phyloP scores from a whole-genome alignment of 768 basidiomycete genomes.

The Tylopilus vinaceipallidus region DNA sequence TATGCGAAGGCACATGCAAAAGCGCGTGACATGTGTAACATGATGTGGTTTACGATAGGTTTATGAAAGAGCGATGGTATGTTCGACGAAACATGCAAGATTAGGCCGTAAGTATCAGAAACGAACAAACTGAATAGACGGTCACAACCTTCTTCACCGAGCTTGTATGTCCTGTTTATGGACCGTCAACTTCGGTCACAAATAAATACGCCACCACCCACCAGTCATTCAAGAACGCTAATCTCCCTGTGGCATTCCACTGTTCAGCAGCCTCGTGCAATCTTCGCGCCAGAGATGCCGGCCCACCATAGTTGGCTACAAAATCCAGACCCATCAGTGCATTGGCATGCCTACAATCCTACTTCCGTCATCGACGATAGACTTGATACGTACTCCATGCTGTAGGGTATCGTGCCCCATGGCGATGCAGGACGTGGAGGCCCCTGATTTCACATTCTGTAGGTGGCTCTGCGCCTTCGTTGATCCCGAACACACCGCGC shows the following conservation, averaged over 20 bases:
- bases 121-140: neutral
- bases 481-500: constrained; percentile 63
- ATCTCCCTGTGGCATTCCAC: constrained; percentile 63
- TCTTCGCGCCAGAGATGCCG: constrained; percentile 52
- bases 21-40: neutral
- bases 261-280: constrained; percentile 51
- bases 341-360: neutral
- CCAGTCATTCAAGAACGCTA: constrained; percentile 84
- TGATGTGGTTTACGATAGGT: neutral
- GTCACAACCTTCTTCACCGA: constrained; percentile 75
- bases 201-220: constrained; percentile 27
- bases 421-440: constrained; percentile 76
- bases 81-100: neutral
- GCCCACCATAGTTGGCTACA: constrained; percentile 61
- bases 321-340: neutral
- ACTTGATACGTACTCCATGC: constrained; percentile 48
- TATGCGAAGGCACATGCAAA: constrained; percentile 22
- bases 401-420: constrained; percentile 77
- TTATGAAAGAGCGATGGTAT: neutral
- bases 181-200: neutral
- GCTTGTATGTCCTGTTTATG: constrained; percentile 72
- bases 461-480: constrained; percentile 69
- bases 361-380: neutral
- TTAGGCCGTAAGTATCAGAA: neutral
- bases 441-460: constrained; percentile 69